phyloP scores from a whole-genome alignment of 2,329 filamentous ascomycete genomes.

The Lachnum nothofagi region DNA sequence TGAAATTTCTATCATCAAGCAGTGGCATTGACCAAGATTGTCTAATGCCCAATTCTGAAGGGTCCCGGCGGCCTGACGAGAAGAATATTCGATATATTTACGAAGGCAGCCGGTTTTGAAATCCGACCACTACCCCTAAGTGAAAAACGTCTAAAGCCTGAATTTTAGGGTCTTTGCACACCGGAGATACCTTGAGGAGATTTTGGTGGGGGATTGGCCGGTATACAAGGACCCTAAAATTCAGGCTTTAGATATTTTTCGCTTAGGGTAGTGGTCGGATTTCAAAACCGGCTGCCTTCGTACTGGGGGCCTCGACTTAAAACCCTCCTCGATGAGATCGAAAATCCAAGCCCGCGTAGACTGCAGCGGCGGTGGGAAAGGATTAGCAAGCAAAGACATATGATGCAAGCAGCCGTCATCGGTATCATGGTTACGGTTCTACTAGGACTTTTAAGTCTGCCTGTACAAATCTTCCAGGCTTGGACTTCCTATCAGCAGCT shows the following conservation, averaged over 20 bases:
- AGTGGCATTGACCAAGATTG: slow-evolving; percentile 17
- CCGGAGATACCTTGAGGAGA: no score
- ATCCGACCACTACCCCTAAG: no score
- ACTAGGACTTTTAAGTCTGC: slow-evolving; percentile 27
- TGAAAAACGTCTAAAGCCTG: no score
- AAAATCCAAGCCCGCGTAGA: slow-evolving; percentile 25
- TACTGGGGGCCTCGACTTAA: slow-evolving; percentile 23
- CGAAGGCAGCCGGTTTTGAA: no score
- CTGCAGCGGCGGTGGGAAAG: slow-evolving; percentile 28
- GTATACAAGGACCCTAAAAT: no score
- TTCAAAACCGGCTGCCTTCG: no score
- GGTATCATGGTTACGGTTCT: slow-evolving; percentile 31
- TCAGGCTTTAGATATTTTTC: no score
- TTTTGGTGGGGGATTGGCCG: no score
- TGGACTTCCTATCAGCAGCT: slow-evolving; percentile 33
- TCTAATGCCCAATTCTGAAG: slow-evolving; percentile 5
- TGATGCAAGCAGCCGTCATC: slow-evolving; percentile 32
- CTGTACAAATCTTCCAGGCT: slow-evolving; percentile 29
- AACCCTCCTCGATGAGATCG: slow-evolving; percentile 28
- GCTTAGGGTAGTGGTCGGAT: no score
- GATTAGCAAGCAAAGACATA: slow-evolving; percentile 28
- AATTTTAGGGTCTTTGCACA: no score
- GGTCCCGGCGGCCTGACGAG: slow-evolving; percentile 15
- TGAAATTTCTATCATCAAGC: slow-evolving; percentile 14
- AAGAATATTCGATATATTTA: slow-evolving; percentile 26